Conservation (phyloP, 768 basidiomycete genomes). For the Lentinula lateritia region DNA sequence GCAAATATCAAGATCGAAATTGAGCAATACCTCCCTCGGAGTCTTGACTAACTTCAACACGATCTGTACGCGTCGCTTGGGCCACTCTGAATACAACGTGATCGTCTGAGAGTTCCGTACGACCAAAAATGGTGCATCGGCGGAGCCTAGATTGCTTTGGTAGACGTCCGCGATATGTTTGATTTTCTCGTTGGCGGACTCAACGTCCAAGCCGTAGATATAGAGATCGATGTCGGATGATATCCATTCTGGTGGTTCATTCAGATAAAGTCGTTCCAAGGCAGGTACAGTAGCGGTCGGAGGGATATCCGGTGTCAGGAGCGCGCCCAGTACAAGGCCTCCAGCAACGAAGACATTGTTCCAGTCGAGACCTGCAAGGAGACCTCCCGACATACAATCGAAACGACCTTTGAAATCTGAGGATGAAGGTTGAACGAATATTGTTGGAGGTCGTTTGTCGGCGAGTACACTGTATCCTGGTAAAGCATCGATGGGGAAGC, state of each 20-base stretch:
- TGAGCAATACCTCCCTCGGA: constrained; percentile 11
- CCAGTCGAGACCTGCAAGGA: constrained; percentile 13
- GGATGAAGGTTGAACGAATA: constrained; percentile 9
- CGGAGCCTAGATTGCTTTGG: constrained; percentile 7
- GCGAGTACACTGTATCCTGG: constrained; percentile 11
- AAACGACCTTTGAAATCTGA: constrained; percentile 9
- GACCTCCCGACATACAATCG: constrained; percentile 9
- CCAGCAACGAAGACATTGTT: constrained; percentile 14
- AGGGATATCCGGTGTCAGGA: constrained; percentile 10
- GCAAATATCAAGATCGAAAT: constrained; percentile 15
- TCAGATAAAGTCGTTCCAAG: background rate
- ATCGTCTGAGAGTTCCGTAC: constrained; percentile 15
- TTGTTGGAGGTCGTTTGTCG: background rate
- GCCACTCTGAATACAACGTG: constrained; percentile 12
- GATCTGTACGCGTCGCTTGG: constrained; percentile 12
- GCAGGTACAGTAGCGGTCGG: background rate
- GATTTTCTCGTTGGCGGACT: constrained; percentile 11
- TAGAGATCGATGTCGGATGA: constrained; percentile 14
- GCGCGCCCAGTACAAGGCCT: constrained; percentile 10
- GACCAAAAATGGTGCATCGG: constrained; percentile 9
- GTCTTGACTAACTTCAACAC: constrained; percentile 13
- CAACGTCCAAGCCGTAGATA: constrained; percentile 9
- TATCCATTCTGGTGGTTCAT: constrained; percentile 8
- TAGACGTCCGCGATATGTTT: constrained; percentile 11
- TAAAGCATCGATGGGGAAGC: constrained; percentile 3